Evolutionary conservation across 2,329 filamentous ascomycete genomes (phyloP).

Genomic region (Penicillium concentricum): DNA sequence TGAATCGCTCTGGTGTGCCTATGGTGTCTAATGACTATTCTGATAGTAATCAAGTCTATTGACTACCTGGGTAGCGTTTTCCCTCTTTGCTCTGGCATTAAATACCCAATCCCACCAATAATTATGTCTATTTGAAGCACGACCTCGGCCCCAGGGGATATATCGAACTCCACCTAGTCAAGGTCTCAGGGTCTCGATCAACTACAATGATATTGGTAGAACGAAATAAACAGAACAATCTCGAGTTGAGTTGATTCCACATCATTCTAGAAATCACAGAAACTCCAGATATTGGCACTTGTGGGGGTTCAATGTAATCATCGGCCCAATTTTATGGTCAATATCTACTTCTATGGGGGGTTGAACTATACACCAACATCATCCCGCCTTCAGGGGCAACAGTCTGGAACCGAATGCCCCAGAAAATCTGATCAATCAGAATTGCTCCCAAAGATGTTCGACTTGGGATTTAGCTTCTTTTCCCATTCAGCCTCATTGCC

Average conservation of each 20-base stretch:
- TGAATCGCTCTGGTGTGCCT: slow-evolving; percentile 1
- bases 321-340: not conserved
- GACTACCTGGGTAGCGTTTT: not conserved
- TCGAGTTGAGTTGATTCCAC: not conserved
- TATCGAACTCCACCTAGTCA: not conserved
- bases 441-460: not conserved
- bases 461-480: not conserved
- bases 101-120: not conserved
- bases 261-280: not conserved
- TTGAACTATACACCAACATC: slow-evolving; percentile 4
- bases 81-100: not conserved
- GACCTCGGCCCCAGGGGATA: not conserved
- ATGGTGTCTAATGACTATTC: not conserved
- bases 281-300: not conserved
- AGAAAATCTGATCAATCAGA: slow-evolving; percentile 2
- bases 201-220: not conserved
- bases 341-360: not conserved
- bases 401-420: slow-evolving; percentile 10
- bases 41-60: not conserved
- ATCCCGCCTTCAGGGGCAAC: slow-evolving; percentile 18
- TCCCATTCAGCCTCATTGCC: slow-evolving; percentile 8
- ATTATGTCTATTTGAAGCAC: not conserved
- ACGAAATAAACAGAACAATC: not conserved
- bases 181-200: not conserved
- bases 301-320: not conserved